Base-by-base conservation (phyloP, 768 basidiomycete genomes). In the Pleurotus ostreatus region DNA sequence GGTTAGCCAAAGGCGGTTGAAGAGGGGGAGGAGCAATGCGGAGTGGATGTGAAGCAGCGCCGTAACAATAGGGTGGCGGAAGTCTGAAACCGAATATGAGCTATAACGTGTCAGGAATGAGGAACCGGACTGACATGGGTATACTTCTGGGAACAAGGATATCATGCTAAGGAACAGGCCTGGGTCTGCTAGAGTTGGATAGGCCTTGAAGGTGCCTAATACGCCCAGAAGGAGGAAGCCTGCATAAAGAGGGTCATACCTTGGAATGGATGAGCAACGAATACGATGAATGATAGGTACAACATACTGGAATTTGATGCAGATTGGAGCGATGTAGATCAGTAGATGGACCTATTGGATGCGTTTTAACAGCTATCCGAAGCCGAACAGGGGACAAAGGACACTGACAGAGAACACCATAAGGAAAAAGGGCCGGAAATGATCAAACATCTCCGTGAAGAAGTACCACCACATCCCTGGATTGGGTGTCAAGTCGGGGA, bases 371-470 rank as follows among this genome's bases (percentile, higher is more conserved):
- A 44, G 25, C 23, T 23, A 22, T 20, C 40, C 26, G 2, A n/a
- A 25, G n/a, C 30, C 25, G 34, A 11, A 26, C 22, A 15, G 15
- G 40, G 13, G 22, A 13, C 22, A 12, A 26, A 0, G 43, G 44
- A 41, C n/a, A 60, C 87, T 46, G 62, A 94, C 94, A 15, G 88
- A 90, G 70, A 98, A 98, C 15, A 90, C 91, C 79, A 94, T 88
- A 30, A 98, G 75, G 78, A 97, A 99, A 74, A 98, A 98, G 3
- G 88, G 84, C 26, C 97, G 78, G 77, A 98, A 99, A 67, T 98
- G 90, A 66, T 98, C 96, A 60, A 99, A 99, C 91, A 98, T 98
- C 68, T 98, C 96, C 9, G 94, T 98, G 73, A 98, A 98, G 75
- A 98, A 98, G 70, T 98, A 98, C 96, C 96, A 98, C 90, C 94